Evolutionary conservation across 2,329 filamentous ascomycete species (phyloP), one percentile per base, ranked within the genome.

Genomic region (Ceratocystis smalleyi): DNA sequence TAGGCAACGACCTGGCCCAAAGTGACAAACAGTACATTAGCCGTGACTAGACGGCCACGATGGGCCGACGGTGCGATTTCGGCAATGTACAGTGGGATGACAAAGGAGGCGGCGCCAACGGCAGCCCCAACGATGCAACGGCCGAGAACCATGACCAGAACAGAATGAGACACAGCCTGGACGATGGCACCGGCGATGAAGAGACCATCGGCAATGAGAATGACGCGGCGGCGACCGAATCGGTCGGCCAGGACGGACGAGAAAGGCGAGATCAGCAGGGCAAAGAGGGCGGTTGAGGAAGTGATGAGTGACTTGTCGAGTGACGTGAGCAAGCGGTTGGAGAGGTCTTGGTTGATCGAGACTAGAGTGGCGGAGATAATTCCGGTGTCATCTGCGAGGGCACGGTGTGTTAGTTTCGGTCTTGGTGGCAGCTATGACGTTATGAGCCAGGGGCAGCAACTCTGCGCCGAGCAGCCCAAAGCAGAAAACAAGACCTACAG

Each of bases 1-100:
- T 96, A 96, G 1, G 92, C 91, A 22, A 95, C 82, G 1, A 96
- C 88, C 74, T 96, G 91, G 0, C 92, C 92, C 10, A 88, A 78
- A 0, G 91, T 96, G 65, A 96, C 86, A 69, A 95, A 91, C 24
- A 96, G 76, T 30, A 87, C 84, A 66, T 89, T 86, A 64, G 94
- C 82, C 0, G 90, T 95, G 3, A 96, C 87, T 49, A 97, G 77
- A 49, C 88, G 78, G 15, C 92, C 92, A 64, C 92, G 79, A 67
- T 88, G 83, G 24, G 83, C 79, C 1, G 88, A 83, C 0, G 92
- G 91, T 2, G 89, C 85, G 12, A 96, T 77, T 74, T 97, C 92
- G 7, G 88, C 86, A 66, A 96, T 92, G 74, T 95, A 95, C 69
- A 96, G 74, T 57, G 91, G 91, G 35, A 89, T 86, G 3, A 95